Evolutionary conservation across 73 alveolate species (phyloP).

Genomic region (Paraurostyla sp.): DNA sequence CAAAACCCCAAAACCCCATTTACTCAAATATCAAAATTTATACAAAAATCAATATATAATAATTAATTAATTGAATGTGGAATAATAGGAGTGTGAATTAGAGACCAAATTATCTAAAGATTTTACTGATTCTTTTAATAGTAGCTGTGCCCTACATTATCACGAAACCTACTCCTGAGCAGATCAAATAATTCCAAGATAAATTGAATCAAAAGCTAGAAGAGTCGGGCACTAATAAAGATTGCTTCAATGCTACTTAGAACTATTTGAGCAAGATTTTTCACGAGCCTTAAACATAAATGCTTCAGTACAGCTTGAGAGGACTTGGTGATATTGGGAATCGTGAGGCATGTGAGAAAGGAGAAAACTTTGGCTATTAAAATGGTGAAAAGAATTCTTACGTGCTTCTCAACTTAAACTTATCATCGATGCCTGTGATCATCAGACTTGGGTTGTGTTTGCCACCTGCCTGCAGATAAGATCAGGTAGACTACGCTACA

Average conservation of each 20-base stretch:
- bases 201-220: neutral
- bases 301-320: slow-evolving; percentile 15
- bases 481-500: neutral
- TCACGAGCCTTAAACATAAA: neutral
- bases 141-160: neutral
- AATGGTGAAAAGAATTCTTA: neutral
- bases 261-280: neutral
- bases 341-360: slow-evolving; percentile 17
- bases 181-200: neutral
- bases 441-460: slow-evolving; percentile 46
- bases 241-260: neutral
- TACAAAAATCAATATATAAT: too few species aligned
- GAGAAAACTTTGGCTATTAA: neutral
- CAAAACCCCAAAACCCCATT: too few species aligned
- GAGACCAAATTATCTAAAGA: neutral
- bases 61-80: too few species aligned
- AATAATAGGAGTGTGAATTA: neutral
- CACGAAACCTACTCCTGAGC: neutral
- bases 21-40: neutral
- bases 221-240: neutral
- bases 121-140: neutral
- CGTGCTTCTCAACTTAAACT: slow-evolving; percentile 13
- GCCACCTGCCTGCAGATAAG: slow-evolving; percentile 18
- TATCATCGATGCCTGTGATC: slow-evolving; percentile 16
- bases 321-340: slow-evolving; percentile 49